Conservation (phyloP, 257 asterid genomes). For the Primulina eburnea region DNA sequence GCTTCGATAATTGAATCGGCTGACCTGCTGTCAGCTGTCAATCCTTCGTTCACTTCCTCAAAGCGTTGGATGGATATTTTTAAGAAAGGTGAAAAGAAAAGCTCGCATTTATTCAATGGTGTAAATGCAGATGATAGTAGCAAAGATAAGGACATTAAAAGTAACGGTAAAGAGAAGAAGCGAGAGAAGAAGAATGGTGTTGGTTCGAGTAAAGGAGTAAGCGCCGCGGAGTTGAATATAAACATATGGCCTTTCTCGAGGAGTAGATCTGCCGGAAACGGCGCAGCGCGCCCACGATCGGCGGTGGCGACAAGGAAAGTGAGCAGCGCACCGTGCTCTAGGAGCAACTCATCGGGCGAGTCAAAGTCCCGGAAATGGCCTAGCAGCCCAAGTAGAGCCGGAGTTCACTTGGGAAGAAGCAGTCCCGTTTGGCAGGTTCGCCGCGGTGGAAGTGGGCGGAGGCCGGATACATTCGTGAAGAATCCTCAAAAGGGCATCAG, state of each 20-base stretch:
- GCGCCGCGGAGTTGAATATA: slow-evolving; percentile 77
- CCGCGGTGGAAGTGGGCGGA: slow-evolving; percentile 40
- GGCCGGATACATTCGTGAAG: slow-evolving; percentile 27
- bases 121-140: slow-evolving; percentile 9
- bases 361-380: slow-evolving; percentile 83
- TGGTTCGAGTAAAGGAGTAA: slow-evolving; percentile 23
- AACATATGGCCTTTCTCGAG: slow-evolving; percentile 89
- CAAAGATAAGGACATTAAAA: slow-evolving; percentile 3
- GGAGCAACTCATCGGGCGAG: slow-evolving; percentile 93
- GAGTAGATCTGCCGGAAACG: slow-evolving; percentile 94
- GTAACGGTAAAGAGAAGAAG: slow-evolving; percentile 37
- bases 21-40: slow-evolving; percentile 22
- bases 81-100: slow-evolving; percentile 39
- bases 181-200: slow-evolving; percentile 46
- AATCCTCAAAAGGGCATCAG: slow-evolving; percentile 34
- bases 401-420: slow-evolving; percentile 77
- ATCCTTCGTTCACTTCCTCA: slow-evolving; percentile 48
- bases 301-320: slow-evolving; percentile 58
- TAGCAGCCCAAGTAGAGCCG: slow-evolving; percentile 63
- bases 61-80: slow-evolving; percentile 86
- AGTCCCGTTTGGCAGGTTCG: slow-evolving; percentile 91
- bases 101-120: slow-evolving; percentile 19
- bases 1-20: slow-evolving; percentile 24
- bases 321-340: slow-evolving; percentile 93
- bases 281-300: slow-evolving; percentile 60